Base-by-base conservation (phyloP, 2,329 filamentous ascomycete genomes). In the Akanthomyces uredinophilus region DNA sequence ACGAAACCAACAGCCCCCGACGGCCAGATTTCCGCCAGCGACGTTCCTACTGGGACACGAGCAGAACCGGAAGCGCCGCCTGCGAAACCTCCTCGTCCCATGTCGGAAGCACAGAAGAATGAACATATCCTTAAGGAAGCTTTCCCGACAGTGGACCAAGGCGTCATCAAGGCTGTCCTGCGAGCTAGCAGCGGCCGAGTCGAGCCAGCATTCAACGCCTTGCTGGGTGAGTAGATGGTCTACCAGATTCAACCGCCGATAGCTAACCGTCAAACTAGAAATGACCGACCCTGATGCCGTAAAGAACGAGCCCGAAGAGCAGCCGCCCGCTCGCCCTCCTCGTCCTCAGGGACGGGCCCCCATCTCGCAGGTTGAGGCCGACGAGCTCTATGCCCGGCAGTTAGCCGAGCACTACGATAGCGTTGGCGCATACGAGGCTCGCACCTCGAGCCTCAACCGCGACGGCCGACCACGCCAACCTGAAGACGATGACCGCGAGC, bases 181-280 rank as follows among this genome's bases (percentile, higher is more conserved):
- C 83, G 85, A 27, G 95, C 95, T 16, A 98, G 95, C 73, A 83
- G 87, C 63, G 94, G 93, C 64, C 87, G 89, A 70, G 87, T 98
- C 53, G 95, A 99, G 75, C 90, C 92, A 37, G 94, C 95, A 16
- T 99, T 99, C 78, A 95, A 97, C 77, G 95, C 95, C 41, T 83
- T 99, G 49, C 82, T 99, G 50, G 90, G 91, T 91, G 81, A 65
- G 82, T 63, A 27, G 13, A 14, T 18, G 27, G 14, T 10, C 20
- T 5, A 4, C 3, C 7, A 47, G 14, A 16, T 44, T 39, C 18
- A 14, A 53, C 24, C 16, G 18, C 24, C 13, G 24, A 22, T 22
- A 14, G 35, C 47, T 52, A 47, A 49, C 54, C 8, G 18, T 24
- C 7, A 37, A 59, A 29, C 32, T 35, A 89, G 88, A 88, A 69